A percentile compares a stretch with the other conserved stretches of the same genome.
Evolutionary conservation across 805 yeast genomes (phyloP).

Genomic region (Lachancea lanzarotensis): DNA sequence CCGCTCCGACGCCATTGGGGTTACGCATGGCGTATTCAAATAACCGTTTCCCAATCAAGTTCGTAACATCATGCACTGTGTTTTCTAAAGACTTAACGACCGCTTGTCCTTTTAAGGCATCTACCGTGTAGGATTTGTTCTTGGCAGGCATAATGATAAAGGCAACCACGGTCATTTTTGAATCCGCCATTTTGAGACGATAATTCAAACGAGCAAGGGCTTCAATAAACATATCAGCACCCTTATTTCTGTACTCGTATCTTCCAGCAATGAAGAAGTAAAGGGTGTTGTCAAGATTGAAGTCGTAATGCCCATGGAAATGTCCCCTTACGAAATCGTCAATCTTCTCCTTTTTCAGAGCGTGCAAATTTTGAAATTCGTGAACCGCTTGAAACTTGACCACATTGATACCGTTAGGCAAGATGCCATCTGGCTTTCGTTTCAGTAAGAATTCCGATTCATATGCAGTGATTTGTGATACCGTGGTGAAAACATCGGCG

Average conservation of each 20-base stretch:
- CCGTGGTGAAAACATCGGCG: conserved; percentile 96
- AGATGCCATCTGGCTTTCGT: conserved; percentile 95
- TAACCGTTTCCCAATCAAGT: conserved; percentile 75
- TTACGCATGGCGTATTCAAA: conserved; percentile 84
- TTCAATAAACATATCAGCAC: conserved; percentile 92
- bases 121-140: conserved; percentile 90
- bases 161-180: conserved; percentile 91
- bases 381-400: conserved; percentile 96
- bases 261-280: conserved; percentile 97
- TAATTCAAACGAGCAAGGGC: conserved; percentile 88
- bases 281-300: conserved; percentile 86
- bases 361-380: conserved; percentile 95
- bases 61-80: conserved; percentile 83
- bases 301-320: conserved; percentile 93
- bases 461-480: conserved; percentile 93
- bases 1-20: conserved; percentile 45
- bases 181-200: conserved; percentile 68
- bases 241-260: conserved; percentile 93
- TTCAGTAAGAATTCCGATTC: conserved; percentile 90
- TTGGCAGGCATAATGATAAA: conserved; percentile 97
- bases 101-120: conserved; percentile 93
- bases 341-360: conserved; percentile 81
- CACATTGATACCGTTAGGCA: conserved; percentile 94
- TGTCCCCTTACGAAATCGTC: conserved; percentile 95
- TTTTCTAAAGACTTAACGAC: conserved; percentile 85